Evolutionary conservation across 257 asterid species (phyloP), one percentile per base, ranked within the genome.

Genomic region (Ilex asprella): DNA sequence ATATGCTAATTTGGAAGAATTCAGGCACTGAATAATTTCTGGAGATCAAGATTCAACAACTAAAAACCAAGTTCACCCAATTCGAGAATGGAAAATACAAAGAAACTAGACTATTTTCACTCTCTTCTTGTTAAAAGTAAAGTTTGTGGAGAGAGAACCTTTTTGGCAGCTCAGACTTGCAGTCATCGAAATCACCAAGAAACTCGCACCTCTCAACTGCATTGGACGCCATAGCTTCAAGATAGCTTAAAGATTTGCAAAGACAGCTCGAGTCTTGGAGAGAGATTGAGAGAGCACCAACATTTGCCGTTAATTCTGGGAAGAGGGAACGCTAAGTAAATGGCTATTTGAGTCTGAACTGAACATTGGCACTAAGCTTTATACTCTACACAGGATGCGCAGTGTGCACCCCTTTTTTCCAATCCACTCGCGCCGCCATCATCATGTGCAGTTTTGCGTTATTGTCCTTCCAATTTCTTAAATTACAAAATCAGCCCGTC

Each of bases 81-180:
- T 16, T 56, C 41, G 14, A 31, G 35, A 9, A 44, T 2, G 29
- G 66, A 56, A 31, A 6, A 32, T 31, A 63, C 56, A 61, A 35
- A 35, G 8, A 35, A 8, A 35, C 8, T 35, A 35, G 8, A 8
- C 41, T 8, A 3, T 35, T 35, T 49, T 47, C 32, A 16, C 43
- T 46, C 44, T 47, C 41, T 21, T 35, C 31, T 64, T 39, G 67
- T 69, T 76, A 81, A 86, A 67, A 79, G 76, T 79, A 76, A 78
- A 60, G 84, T 85, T 67, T 82, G 73, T 79, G 87, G 68, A 91
- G 84, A 61, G 91, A 78, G 83, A 86, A 89, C 75, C 86, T 76
- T 69, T 85, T 78, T 78, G 79, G 89, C 72, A 68, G 72, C 6
- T 73, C 61, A 63, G 62, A 53, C 30, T 53, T 53, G 15, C 57